Conservation (phyloP, 2,329 filamentous ascomycete genomes). For the Lachnellula suecica region DNA sequence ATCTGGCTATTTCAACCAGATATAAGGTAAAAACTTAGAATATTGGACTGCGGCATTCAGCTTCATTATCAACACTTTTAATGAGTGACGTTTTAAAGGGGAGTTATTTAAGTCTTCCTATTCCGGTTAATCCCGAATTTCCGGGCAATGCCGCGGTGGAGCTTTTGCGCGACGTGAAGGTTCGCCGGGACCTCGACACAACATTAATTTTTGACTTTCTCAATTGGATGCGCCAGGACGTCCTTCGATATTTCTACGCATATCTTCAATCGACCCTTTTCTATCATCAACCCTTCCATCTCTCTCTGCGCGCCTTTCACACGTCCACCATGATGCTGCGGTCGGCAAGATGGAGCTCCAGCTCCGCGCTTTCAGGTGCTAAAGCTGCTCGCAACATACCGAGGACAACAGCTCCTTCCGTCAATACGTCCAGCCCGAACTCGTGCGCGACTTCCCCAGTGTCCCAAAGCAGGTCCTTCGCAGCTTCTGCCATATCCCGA, state of each 20-base stretch:
- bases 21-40: too few species aligned
- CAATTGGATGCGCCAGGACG: too few species aligned
- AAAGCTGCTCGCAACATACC: slow-evolving; percentile 2
- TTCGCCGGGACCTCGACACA: not conserved
- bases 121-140: too few species aligned
- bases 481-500: slow-evolving; percentile 8
- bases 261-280: slow-evolving; percentile 12
- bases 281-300: not conserved
- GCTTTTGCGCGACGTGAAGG: not conserved
- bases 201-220: too few species aligned
- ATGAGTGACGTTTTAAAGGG: too few species aligned
- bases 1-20: too few species aligned
- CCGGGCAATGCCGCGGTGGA: too few species aligned
- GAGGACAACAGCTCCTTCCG: slow-evolving; percentile 19
- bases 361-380: slow-evolving; percentile 24
- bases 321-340: slow-evolving; percentile 25
- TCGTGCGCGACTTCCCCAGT: slow-evolving; percentile 9
- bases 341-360: slow-evolving; percentile 25
- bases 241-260: too few species aligned
- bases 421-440: slow-evolving; percentile 4
- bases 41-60: too few species aligned
- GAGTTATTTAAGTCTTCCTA: too few species aligned
- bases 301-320: not conserved
- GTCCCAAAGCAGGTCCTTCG: slow-evolving; percentile 7
- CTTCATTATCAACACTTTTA: too few species aligned